Conservation (phyloP, 75 land plant genomes). For the Larix kaempferi region DNA sequence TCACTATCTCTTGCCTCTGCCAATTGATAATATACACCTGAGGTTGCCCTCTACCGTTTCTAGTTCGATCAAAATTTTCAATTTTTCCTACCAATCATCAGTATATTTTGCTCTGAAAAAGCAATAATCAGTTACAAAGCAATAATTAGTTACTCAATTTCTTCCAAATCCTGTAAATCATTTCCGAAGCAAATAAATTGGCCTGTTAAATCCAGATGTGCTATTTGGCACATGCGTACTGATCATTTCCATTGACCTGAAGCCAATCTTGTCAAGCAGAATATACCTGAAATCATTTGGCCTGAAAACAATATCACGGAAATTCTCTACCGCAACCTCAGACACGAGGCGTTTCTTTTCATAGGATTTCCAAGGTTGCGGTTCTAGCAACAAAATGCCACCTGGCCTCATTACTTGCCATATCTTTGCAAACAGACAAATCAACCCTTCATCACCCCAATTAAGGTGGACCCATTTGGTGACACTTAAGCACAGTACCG, state of each 20-base stretch:
- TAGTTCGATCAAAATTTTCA: not conserved
- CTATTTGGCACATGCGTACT: slow-evolving; percentile 34
- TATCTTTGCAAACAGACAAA: slow-evolving; percentile 66
- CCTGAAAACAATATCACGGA: slow-evolving; percentile 14
- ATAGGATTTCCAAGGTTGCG: slow-evolving; percentile 93
- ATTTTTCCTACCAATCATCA: not conserved
- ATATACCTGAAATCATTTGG: slow-evolving; percentile 47
- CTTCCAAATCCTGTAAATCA: slow-evolving; percentile 11
- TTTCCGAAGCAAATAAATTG: slow-evolving; percentile 40
- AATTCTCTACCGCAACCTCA: slow-evolving; percentile 26
- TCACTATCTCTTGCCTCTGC: not conserved
- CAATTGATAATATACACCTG: not conserved
- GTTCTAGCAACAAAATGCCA: slow-evolving; percentile 82
- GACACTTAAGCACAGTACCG: slow-evolving; percentile 72
- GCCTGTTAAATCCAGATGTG: slow-evolving; percentile 65
- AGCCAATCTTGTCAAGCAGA: slow-evolving; percentile 78
- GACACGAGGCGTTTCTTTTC: slow-evolving; percentile 51
- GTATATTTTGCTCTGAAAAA: not conserved
- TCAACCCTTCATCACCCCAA: slow-evolving; percentile 95
- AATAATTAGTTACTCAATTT: not conserved
- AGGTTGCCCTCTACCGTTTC: not conserved
- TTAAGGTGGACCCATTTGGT: slow-evolving; percentile 96
- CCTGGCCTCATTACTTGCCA: slow-evolving; percentile 81
- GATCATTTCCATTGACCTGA: slow-evolving; percentile 53
- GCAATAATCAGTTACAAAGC: too few species aligned